Conservation (phyloP, 139 green algal species). For the Mychonastes homosphaera region DNA sequence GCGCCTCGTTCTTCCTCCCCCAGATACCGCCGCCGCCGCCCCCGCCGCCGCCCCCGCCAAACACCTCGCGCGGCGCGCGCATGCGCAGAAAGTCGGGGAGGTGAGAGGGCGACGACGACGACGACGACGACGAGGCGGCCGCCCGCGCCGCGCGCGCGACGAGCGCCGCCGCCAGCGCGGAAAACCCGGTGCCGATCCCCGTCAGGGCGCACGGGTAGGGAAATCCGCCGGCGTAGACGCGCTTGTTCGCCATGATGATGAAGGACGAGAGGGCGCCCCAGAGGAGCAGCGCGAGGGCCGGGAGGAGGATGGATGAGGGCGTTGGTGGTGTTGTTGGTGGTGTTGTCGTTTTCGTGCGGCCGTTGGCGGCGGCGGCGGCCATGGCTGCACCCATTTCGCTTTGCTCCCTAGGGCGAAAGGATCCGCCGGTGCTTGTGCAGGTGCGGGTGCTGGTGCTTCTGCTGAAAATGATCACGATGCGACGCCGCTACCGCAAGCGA, state of each 20-base stretch:
- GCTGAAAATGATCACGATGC: too few species aligned
- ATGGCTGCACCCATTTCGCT: background rate
- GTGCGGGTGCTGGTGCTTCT: background rate
- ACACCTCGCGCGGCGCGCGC: too few species aligned
- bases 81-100: too few species aligned
- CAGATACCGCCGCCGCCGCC: too few species aligned
- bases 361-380: background rate
- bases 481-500: too few species aligned
- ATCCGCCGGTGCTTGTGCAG: background rate
- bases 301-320: too few species aligned
- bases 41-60: too few species aligned
- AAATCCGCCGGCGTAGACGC: slow-evolving; percentile 45
- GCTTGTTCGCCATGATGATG: slow-evolving; percentile 64
- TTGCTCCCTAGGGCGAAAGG: background rate
- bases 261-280: slow-evolving; percentile 41
- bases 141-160: too few species aligned
- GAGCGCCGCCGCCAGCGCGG: background rate
- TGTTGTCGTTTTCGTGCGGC: background rate
- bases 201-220: slow-evolving; percentile 45
- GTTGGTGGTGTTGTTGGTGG: slow-evolving; percentile 1
- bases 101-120: too few species aligned
- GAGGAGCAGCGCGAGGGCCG: background rate
- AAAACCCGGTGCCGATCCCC: slow-evolving; percentile 16
- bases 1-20: too few species aligned
- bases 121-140: too few species aligned